Evolutionary conservation across 108 stramenopile genomes (phyloP), one percentile per base, ranked within the genome.

Genomic region (Pseudonitzschia delicatissima): DNA sequence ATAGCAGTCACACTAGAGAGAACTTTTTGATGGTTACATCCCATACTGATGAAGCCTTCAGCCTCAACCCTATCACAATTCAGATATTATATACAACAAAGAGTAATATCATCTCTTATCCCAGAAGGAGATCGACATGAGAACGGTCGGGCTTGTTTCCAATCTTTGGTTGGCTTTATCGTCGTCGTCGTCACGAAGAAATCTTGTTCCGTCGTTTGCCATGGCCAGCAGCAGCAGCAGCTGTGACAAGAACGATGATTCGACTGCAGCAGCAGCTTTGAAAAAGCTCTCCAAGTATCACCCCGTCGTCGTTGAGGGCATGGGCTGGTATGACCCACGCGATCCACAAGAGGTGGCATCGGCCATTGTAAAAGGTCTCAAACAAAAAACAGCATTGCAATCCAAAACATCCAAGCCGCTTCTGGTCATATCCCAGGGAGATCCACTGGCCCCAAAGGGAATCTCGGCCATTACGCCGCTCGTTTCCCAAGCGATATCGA

Each of bases 261-360:
- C 47, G 47, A 48, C n/a, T n/a, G n/a, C n/a, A n/a, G n/a, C n/a
- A n/a, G n/a, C 39, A 42, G 40, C 11, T 0, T 42, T 55, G 9
- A 4, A 27, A n/a, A 15, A 33, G 18, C 27, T 61, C n/a, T 47
- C 63, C 12, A 21, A 45, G 26, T 64, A 64, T 45, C 63, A 64
- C 18, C 63, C 63, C 13, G 31, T 64, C 20, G 27, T 64, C 25
- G 48, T 64, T 45, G 63, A 64, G 40, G 63, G 63, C 12, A 64
- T 64, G 63, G 63, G 63, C 23, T 48, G 48, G 5, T 64, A 64
- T 45, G 63, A 64, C 23, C 63, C 63, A 15, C 63, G 63, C 15
- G 63, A 64, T 49, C 63, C 63, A 18, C 5, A 11, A 11, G 29
- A 48, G 25, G 63, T 64, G 0, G 63, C 63, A 5, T n/a, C n/a